phyloP scores from a whole-genome alignment of 495 filamentous ascomycete genomes.

The Usnea hakonensis region DNA sequence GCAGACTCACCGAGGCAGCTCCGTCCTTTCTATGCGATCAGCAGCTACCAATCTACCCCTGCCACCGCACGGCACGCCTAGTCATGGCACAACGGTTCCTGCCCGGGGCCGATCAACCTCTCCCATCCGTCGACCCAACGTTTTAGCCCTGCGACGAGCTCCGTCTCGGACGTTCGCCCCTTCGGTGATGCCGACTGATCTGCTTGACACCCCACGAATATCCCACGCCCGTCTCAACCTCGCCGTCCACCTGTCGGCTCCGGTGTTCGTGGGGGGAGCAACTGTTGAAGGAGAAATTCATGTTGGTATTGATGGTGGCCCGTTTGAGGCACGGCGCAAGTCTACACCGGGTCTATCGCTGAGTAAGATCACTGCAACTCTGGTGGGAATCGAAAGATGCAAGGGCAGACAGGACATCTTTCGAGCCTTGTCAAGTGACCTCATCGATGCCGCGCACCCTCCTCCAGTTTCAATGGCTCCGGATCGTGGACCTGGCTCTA shows the following conservation, averaged over 20 bases:
- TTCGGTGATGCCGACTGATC: constrained; percentile 30
- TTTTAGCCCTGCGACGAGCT: constrained; percentile 12
- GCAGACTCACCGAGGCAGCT: constrained; percentile 1
- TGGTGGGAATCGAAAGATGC: constrained; percentile 43
- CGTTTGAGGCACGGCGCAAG: constrained; percentile 20
- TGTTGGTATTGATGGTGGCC: constrained; percentile 31
- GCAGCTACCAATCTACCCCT: constrained; percentile 1
- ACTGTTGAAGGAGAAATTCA: constrained; percentile 34
- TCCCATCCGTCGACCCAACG: constrained; percentile 19
- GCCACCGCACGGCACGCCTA: neutral
- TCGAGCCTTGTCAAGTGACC: constrained; percentile 41
- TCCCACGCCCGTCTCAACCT: constrained; percentile 32
- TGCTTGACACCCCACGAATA: constrained; percentile 32
- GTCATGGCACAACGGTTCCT: constrained; percentile 10
- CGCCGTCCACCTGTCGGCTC: constrained; percentile 29
- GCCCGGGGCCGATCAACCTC: constrained; percentile 21
- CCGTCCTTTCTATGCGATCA: constrained; percentile 5
- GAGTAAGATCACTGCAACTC: constrained; percentile 39
- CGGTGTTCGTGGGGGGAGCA: constrained; percentile 36
- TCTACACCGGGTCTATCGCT: constrained; percentile 28
- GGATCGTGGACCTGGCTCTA: constrained; percentile 31
- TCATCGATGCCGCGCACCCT: constrained; percentile 43
- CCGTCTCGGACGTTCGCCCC: constrained; percentile 36
- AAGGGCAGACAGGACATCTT: constrained; percentile 38
- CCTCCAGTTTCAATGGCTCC: constrained; percentile 44